Base-by-base conservation (phyloP, 2,329 filamentous ascomycete species). In the Fusarium paranaense region DNA sequence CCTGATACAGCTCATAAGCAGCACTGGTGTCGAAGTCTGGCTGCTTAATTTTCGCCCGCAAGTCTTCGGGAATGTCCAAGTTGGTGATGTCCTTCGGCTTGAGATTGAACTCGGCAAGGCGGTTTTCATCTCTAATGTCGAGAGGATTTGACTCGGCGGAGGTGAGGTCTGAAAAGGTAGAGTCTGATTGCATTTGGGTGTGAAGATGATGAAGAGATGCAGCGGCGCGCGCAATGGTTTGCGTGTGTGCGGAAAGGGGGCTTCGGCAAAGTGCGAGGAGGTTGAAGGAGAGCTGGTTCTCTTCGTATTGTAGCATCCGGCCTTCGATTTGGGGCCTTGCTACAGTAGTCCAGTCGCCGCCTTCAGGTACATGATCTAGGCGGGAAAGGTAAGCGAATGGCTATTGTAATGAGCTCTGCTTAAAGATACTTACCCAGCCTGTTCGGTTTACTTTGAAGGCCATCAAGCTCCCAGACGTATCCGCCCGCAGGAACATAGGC, bases 381-480 rank as follows among this genome's bases (percentile, higher is more conserved):
- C 2, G 11, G 30, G 9, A 54, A 56, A 3, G 20, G 59, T 75
- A 14, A 79, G 65, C 8, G 6, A n/a, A 37, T 13, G 27, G 40
- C 32, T 10, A 6, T 8, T 13, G 14, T 5, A 37, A n/a, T 20
- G 11, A 32, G 10, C 20, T 30, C 10, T 16, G 27, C 16, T 20
- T 1, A 27, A 16, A 11, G n/a, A 25, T 20, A 45, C 75, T 64
- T 74, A 82, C 83, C 82, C 32, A 84, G 69, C 37, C 78, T 80
- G 38, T 72, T 88, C 4, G 95, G 96, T 72, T 91, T 90, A 47
- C 86, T 86, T 80, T 95, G 91, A 25, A 98, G 85, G 6, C 96
- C 96, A 81, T 98, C 96, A 6, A 98, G 90, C 80, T 95, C 94
- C 95, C 95, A 98, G 16, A 98, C 89, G 65, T 90, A 86, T 3